Percentiles rank a stretch among this genome's conserved stretches.
Conservation (phyloP, 2,329 filamentous ascomycete species). For the Aspergillus unguis region DNA sequence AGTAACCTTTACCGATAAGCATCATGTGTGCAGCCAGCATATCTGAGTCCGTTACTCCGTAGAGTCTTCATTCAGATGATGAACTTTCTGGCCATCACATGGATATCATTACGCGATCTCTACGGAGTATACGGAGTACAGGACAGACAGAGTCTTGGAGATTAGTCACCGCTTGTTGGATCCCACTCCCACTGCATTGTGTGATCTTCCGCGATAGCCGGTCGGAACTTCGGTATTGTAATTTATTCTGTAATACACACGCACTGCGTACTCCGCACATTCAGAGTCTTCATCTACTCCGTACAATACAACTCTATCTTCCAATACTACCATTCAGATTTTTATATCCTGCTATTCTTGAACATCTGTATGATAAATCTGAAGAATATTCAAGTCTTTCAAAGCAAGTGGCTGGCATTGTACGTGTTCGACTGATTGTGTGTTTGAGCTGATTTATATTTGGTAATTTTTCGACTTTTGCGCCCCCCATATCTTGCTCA, state of each 20-base stretch:
- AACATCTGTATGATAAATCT: too few species aligned
- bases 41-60: too few species aligned
- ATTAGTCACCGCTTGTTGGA: conserved; percentile 7
- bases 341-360: not conserved
- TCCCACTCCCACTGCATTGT: conserved; percentile 11
- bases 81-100: conserved; percentile 13
- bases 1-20: too few species aligned
- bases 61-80: conserved; percentile 6
- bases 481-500: conserved; percentile 29
- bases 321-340: not conserved
- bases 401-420: too few species aligned
- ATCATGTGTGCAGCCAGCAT: conserved; percentile 10
- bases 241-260: conserved; percentile 18
- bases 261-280: conserved; percentile 22
- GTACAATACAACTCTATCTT: not conserved
- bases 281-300: not conserved
- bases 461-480: conserved; percentile 16
- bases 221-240: conserved; percentile 7
- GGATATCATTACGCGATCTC: conserved; percentile 2
- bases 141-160: conserved; percentile 6
- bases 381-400: too few species aligned
- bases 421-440: too few species aligned
- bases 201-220: conserved; percentile 27
- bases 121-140: not conserved
- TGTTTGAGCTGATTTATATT: not conserved